Evolutionary conservation across 177 flowering plant genomes (phyloP), one percentile per base, ranked within the genome.

Genomic region (Vitis hybrid): DNA sequence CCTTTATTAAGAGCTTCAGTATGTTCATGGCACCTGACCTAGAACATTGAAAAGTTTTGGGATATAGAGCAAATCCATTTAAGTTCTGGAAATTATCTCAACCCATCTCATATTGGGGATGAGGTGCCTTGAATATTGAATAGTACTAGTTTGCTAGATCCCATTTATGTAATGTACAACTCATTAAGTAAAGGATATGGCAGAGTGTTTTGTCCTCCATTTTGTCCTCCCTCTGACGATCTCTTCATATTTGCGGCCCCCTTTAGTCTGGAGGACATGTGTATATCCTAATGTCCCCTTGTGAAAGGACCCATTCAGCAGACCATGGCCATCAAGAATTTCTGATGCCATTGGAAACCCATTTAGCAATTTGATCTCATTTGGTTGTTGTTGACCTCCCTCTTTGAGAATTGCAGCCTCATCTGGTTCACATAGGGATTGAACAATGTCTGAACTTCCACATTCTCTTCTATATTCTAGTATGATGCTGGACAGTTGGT

Each of bases 391-490:
- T 45, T 63, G 71, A 71, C 68, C 21, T 58, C 65, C 75, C 49
- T 71, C 51, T 5, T 60, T 53, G 6, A 78, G 65, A 16, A 75
- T 67, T 60, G 70, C 80, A 51, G 72, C 85, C 49, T 83, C 85
- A 66, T 86, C 84, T 14, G 88, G 96, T 53, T 89, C 77, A 66
- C 91, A 86, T 0, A 87, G 85, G 21, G 96, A 86, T 72, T 87
- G 82, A 60, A 90, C 96, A 22, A 73, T 64, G 74, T 90, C 93
- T 65, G 88, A 80, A 58, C 82, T 79, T 58, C 89, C 86, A 72
- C 93, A 90, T 77, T 90, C 93, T 70, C 81, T 87, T 75, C 87
- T 81, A 66, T 90, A 90, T 64, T 90, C 91, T 53, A 88, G 75
- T 64, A 66, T 75, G 64, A 90, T 86, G 51, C 78, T 70, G 18